Percentiles rank a stretch among this genome's conserved stretches.
Evolutionary conservation across 2,329 filamentous ascomycete genomes (phyloP).

Genomic region (Verticillium dahliae): DNA sequence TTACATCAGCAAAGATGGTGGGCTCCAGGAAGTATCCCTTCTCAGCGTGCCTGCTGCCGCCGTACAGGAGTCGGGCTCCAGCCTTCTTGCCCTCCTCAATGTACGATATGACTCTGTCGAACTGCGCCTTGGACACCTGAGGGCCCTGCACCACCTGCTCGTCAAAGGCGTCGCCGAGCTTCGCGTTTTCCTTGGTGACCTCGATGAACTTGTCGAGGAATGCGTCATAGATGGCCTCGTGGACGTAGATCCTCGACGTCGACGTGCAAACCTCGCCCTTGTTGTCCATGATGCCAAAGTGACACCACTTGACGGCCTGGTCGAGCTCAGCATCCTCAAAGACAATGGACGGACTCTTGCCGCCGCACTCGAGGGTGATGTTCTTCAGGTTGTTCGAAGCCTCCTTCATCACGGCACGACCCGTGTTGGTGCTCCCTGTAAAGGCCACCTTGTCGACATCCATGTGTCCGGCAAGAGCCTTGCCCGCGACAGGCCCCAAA

Average conservation of each 20-base stretch:
- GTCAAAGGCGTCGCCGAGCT: constrained; percentile 57
- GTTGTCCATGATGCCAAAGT: constrained; percentile 40
- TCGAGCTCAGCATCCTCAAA: constrained; percentile 55
- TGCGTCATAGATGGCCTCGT: constrained; percentile 47
- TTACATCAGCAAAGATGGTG: constrained; percentile 16
- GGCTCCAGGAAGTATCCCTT: constrained; percentile 18
- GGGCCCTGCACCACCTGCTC: constrained; percentile 59
- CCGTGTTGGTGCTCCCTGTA: constrained; percentile 61
- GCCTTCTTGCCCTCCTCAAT: constrained; percentile 58
- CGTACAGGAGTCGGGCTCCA: constrained; percentile 51
- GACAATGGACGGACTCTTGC: constrained; percentile 50
- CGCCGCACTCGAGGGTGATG: constrained; percentile 51
- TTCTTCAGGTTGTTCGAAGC: constrained; percentile 54
- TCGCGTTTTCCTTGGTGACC: constrained; percentile 41
- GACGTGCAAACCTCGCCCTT: constrained; percentile 54
- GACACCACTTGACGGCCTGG: constrained; percentile 48
- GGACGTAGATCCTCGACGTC: constrained; percentile 52
- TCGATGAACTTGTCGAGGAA: constrained; percentile 55
- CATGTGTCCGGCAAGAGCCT: constrained; percentile 55
- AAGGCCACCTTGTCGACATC: constrained; percentile 66
- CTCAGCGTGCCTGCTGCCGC: constrained; percentile 29
- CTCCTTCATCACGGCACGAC: constrained; percentile 61
- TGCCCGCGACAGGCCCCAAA: constrained; percentile 55
- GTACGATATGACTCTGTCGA: constrained; percentile 57
- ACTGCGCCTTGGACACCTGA: constrained; percentile 58